Evolutionary conservation across 495 filamentous ascomycete species (phyloP).

Genomic region (Talaromyces ruber): DNA sequence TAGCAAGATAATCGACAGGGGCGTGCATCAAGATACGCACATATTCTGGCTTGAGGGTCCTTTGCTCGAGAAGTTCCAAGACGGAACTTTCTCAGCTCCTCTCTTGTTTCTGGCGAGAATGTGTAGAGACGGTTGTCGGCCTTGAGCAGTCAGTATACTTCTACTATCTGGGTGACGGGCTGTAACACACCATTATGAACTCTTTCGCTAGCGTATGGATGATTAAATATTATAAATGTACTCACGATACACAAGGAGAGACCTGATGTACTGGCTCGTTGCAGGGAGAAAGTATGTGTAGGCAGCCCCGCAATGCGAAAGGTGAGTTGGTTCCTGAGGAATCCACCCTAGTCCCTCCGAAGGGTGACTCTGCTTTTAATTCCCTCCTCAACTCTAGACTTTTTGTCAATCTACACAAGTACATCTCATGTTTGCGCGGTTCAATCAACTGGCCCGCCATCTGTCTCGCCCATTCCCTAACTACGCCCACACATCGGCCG

Average conservation of each 20-base stretch:
- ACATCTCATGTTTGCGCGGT: conserved; percentile 59
- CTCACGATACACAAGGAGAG: not conserved
- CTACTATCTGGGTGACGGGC: not conserved
- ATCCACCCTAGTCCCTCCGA: not conserved
- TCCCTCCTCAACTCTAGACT: not conserved
- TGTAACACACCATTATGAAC: not conserved
- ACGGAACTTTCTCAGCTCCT: conserved; percentile 85
- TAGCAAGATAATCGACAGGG: not conserved
- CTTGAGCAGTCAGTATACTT: conserved; percentile 17
- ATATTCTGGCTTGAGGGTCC: conserved; percentile 83
- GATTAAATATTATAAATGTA: not conserved
- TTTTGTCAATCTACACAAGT: not conserved
- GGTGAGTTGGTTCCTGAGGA: not conserved
- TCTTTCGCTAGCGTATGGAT: not conserved
- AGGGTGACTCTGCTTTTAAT: not conserved
- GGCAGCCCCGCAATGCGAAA: not conserved
- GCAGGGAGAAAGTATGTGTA: not conserved
- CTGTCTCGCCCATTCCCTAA: conserved; percentile 54
- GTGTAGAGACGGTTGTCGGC: conserved; percentile 89
- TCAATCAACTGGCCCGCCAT: conserved; percentile 67
- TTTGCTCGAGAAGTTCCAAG: conserved; percentile 82
- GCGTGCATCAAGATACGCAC: conserved; percentile 45
- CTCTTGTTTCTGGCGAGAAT: conserved; percentile 80
- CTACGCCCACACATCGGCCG: conserved; percentile 40
- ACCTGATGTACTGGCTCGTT: no score